Base-by-base conservation (phyloP, 2,329 filamentous ascomycete species). In the Tolypocladium amazonense region DNA sequence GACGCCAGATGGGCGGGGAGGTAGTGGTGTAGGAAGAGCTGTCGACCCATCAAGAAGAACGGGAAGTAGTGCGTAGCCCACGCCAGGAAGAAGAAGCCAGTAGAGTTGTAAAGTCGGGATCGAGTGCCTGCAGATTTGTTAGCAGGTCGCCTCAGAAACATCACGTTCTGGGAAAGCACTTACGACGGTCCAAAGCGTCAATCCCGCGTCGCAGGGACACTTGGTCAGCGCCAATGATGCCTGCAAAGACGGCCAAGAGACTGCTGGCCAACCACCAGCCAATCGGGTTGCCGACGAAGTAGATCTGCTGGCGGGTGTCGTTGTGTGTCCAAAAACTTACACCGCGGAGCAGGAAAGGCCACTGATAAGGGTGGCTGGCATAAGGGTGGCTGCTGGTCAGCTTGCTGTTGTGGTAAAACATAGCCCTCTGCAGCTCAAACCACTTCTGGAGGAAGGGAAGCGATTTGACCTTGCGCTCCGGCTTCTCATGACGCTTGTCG, bases 321-420 rank as follows among this genome's bases (percentile, higher is more conserved):
- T 90, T 92, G 72, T 97, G 89, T 11, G 94, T 99, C 94, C 94
- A 99, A 87, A 99, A 99, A 76, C 92, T 97, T 67, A 99, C 93
- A 76, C 94, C 94, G 37, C 94, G 88, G 60, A 99, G 85, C 71
- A 99, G 82, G 84, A 99, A 97, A 1, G 94, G 94, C 94, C 94
- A 99, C 71, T 96, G 90, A 77, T 95, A 94, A 8, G 94, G 94
- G 72, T 92, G 88, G 68, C 91, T 96, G 50, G 94, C 85, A 73
- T 99, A 99, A 1, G 94, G 94, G 74, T 99, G 94, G 72, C 90
- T 96, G 78, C 92, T 95, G 53, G 94, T 99, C 71, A 99, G 80
- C 69, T 95, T 93, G 75, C 92, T 97, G 83, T 99, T 99, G 81
- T 99, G 94, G 83, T 89, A 93, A 83, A 99, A 99, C 92, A 99